Percentiles rank a stretch among this genome's conserved stretches.
Evolutionary conservation across 352 stramenopile genomes (phyloP).

Genomic region (Phytophthora hibernalis): DNA sequence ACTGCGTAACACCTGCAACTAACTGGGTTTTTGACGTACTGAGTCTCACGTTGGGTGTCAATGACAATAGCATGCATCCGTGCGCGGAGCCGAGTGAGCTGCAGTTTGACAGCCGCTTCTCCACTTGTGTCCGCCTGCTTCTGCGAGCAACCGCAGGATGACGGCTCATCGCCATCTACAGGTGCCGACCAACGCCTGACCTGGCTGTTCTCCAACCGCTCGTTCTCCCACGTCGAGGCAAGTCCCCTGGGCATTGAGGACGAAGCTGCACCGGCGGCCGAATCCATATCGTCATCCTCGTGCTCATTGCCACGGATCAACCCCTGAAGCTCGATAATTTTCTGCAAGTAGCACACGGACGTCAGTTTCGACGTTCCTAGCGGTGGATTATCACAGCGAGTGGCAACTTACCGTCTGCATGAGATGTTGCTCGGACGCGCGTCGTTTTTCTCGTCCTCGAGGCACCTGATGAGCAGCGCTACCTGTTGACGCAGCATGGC

Average conservation of each 20-base stretch:
- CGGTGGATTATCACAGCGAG: constrained; percentile 1
- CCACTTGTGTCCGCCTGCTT: constrained; percentile 36
- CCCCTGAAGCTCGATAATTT: constrained; percentile 78
- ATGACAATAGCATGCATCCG: constrained; percentile 64
- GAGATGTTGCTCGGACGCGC: constrained; percentile 64
- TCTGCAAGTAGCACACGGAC: constrained; percentile 35
- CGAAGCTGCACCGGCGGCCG: constrained; percentile 1
- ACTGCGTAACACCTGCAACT: not conserved
- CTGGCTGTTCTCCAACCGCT: constrained; percentile 35
- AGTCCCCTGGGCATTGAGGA: constrained; percentile 7
- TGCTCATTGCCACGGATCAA: constrained; percentile 63
- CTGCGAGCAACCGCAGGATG: constrained; percentile 14
- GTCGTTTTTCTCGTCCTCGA: constrained; percentile 75
- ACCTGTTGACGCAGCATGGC: constrained; percentile 62
- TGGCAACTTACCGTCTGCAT: constrained; percentile 60
- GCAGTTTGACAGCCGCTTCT: constrained; percentile 41
- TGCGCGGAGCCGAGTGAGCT: constrained; percentile 57
- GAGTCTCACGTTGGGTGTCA: constrained; percentile 50
- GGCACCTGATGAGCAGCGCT: constrained; percentile 56
- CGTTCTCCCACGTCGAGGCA: constrained; percentile 21
- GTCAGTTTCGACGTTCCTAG: not conserved
- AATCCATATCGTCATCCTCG: constrained; percentile 41
- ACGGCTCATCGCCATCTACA: constrained; percentile 24
- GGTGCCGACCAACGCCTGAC: constrained; percentile 29
- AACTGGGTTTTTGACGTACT: constrained; percentile 36